Base-by-base conservation (phyloP, 805 yeast species). In the Aciculoconidium aculeatum region DNA sequence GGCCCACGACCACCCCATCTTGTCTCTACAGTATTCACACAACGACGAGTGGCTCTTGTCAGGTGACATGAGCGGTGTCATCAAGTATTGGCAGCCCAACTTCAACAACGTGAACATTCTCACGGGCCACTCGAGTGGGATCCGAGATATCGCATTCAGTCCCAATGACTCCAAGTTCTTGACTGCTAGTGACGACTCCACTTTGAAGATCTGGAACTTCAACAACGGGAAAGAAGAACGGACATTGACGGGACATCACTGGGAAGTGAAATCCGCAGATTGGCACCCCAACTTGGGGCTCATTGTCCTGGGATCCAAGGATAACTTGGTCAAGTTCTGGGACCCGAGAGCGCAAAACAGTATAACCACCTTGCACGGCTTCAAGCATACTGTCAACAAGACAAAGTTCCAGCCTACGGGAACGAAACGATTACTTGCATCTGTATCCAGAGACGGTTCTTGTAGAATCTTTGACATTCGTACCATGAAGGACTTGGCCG, bases 1-100 rank as follows among this genome's bases (percentile, higher is more conserved):
- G 63, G 97, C 97, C 1, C 99, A 92, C 57, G 99, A 92, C 53
- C 69, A 81, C 36, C 87, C 96, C 0, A 81, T 92, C 20, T 70
- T 87, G 18, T 67, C 90, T 1, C 61, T 86, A 48, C 70, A 74
- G 40, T 92, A 90, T 58, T 78, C 92, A 5, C 94, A 86, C 53
- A 79, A 80, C 36, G 96, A 86, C 37, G 96, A 88, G 39, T 92
- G 97, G 97, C 69, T 92, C 36, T 63, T 92, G 14, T 80, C 94
- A 49, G 96, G 95, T 20, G 97, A 92, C 58, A 90, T 87, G 45
- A 87, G 80, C 34, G 99, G 98, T 15, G 66, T 70, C 5, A 72
- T 92, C 46, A 92, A 92, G 61, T 90, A 82, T 49, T 92, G 98
- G 98, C 97, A 88, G 58, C 94, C 96, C 4, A 92, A 92, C 57